These are phyloP conservation scores for Phytophthora crassamura DNA, from an alignment of 352 stramenopile species.

Conservation along the genomic window DNA sequence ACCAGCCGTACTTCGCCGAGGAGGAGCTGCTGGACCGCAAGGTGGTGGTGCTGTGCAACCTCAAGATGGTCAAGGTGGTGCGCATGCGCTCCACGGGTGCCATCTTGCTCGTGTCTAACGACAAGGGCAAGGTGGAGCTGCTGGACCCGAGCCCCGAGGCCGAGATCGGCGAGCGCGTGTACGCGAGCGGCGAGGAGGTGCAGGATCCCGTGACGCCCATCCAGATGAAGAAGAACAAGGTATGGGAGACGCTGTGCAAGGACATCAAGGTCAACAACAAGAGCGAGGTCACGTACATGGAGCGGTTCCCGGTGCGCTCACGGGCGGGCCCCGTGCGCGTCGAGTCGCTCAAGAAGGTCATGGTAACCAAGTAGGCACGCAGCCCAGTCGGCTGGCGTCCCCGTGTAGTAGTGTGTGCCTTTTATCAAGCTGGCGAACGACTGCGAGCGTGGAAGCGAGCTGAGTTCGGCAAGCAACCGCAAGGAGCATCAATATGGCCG, in stretches of 20 bases:
- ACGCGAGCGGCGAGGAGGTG: constrained; percentile 74
- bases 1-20: constrained; percentile 79
- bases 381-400: constrained; percentile 12
- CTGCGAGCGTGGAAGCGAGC: constrained; percentile 25
- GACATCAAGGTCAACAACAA: constrained; percentile 83
- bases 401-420: constrained; percentile 24
- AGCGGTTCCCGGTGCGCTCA: constrained; percentile 65
- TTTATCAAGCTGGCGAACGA: constrained; percentile 25
- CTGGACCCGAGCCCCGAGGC: constrained; percentile 67
- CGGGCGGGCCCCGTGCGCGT: constrained; percentile 59
- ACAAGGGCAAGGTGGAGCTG: constrained; percentile 69
- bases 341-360: constrained; percentile 68
- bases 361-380: constrained; percentile 44
- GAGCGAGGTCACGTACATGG: constrained; percentile 74
- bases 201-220: constrained; percentile 77
- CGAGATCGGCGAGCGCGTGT: constrained; percentile 75
- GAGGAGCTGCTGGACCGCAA: constrained; percentile 75
- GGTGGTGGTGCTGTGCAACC: constrained; percentile 78
- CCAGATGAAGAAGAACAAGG: constrained; percentile 90
- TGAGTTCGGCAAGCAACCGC: constrained; percentile 22
- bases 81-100: constrained; percentile 66
- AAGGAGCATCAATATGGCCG: not conserved
- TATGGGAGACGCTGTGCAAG: constrained; percentile 79
- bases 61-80: constrained; percentile 79
- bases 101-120: constrained; percentile 61